phyloP scores from a whole-genome alignment of 129 eudicot genomes.

The Lonicera japonica region DNA sequence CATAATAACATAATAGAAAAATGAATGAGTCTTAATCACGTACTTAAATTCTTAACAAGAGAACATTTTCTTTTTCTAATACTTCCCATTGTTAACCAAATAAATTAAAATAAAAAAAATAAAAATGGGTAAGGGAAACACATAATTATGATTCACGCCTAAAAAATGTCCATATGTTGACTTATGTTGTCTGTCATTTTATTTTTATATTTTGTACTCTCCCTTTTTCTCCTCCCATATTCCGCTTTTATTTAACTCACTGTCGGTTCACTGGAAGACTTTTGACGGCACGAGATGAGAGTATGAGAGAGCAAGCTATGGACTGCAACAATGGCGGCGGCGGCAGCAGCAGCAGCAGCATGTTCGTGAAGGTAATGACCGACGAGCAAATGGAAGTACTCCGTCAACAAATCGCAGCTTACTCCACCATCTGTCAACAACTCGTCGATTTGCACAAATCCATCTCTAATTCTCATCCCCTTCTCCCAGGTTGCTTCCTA shows the following conservation, averaged over 20 bases:
- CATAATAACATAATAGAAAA: too few relatives aligned
- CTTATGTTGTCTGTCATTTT: constrained; percentile 51
- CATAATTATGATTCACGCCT: too few relatives aligned
- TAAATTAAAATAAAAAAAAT: too few relatives aligned
- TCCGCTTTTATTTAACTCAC: constrained; percentile 13
- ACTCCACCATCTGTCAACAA: constrained; percentile 85
- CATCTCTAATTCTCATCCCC: constrained; percentile 68
- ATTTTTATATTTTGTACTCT: constrained; percentile 48
- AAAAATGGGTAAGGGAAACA: too few relatives aligned
- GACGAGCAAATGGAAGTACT: constrained; percentile 96
- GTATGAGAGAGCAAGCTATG: neutral
- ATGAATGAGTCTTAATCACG: too few relatives aligned
- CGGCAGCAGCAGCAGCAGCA: constrained; percentile 20
- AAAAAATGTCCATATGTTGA: constrained; percentile 30
- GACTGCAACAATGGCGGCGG: neutral
- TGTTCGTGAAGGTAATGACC: constrained; percentile 95
- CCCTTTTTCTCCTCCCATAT: constrained; percentile 24
- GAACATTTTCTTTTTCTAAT: too few relatives aligned
- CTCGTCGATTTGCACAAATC: constrained; percentile 95
- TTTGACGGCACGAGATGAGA: neutral
- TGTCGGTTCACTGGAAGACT: neutral
- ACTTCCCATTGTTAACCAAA: too few relatives aligned
- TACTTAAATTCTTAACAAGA: too few relatives aligned
- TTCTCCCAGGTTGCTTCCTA: constrained; percentile 24
- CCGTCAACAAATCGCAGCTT: constrained; percentile 85